phyloP scores from a whole-genome alignment of 2,329 filamentous ascomycete species.

The Diaporthe ilicicola region DNA sequence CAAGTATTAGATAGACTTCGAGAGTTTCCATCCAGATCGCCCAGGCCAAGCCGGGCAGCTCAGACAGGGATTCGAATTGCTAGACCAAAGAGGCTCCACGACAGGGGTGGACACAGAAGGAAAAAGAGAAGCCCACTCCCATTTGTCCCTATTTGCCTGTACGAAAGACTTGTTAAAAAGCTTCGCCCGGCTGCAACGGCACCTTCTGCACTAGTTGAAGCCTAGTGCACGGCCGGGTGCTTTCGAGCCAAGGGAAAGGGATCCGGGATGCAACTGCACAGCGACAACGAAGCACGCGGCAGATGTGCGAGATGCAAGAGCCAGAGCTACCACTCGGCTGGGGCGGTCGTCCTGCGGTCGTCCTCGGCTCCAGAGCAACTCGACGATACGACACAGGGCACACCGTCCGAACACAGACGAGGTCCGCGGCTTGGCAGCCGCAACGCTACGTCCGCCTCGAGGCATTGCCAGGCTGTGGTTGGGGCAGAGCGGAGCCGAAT shows the following conservation, averaged over 20 bases:
- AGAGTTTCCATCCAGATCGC: background rate
- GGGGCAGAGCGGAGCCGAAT: background rate
- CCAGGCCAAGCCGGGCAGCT: background rate
- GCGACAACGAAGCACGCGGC: background rate
- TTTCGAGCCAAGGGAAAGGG: background rate
- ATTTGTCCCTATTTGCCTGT: too few relatives aligned
- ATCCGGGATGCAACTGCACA: background rate
- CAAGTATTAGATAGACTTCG: background rate
- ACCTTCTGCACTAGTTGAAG: background rate
- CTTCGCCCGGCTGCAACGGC: slow-evolving; percentile 4
- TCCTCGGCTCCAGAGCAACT: background rate
- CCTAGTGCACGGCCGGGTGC: background rate
- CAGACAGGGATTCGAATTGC: background rate
- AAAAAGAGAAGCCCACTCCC: background rate
- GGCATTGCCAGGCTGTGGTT: background rate
- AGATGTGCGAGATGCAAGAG: background rate
- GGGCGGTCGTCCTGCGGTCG: background rate
- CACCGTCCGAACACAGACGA: slow-evolving; percentile 3
- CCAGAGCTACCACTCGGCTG: background rate
- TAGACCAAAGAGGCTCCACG: background rate
- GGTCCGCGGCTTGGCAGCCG: background rate
- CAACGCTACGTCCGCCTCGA: background rate
- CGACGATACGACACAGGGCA: background rate
- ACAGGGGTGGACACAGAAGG: background rate
- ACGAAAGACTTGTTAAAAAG: too few relatives aligned